Base-by-base conservation (phyloP, 176 grass and related monocot species). In the Pontederia crassipes region DNA sequence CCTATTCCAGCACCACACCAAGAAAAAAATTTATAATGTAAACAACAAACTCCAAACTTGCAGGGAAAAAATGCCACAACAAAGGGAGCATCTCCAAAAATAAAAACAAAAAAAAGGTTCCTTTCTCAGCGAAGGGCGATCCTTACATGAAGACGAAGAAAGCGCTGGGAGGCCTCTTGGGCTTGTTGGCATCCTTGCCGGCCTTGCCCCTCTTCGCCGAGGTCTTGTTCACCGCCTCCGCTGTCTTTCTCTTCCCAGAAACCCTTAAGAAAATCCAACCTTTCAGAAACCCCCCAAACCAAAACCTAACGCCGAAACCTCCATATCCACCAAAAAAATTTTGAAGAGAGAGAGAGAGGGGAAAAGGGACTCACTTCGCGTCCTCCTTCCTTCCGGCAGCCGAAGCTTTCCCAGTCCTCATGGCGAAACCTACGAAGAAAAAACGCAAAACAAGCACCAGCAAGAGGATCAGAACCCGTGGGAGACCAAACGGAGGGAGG, bases 121-220 rank as follows among this genome's bases (percentile, higher is more conserved):
- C 15, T 11, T 35, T 4, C 13, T 61, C 10, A 28, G 11, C 11
- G 1, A 66, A 29, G 8, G 8, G 13, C 10, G 50, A 4, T 15
- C 16, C 17, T 61, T 76, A 81, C 79, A 81, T 75, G 54, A 81
- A 81, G 15, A 81, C 79, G 46, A 81, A 81, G 72, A 81, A 81
- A 46, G 79, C 79, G 46, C 72, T 69, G 2, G 79, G 67, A 72
- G 79, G 72, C 72, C 79, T 81, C 79, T 81, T 81, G 20, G 74
- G 66, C 66, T 61, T 72, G 69, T 71, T 64, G 16, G 48, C 61
- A 49, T 72, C 77, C 72, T 81, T 81, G 28, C 28, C 60, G 15
- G 48, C n/a, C 27, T 68, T 67, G 45, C 69, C 69, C 46, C 60
- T 74, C 27, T 81, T 81, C 5, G 28, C 11, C 55, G 0, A 47